Evolutionary conservation across 352 stramenopile species (phyloP).

Genomic region (Globisporangium paddicum): DNA sequence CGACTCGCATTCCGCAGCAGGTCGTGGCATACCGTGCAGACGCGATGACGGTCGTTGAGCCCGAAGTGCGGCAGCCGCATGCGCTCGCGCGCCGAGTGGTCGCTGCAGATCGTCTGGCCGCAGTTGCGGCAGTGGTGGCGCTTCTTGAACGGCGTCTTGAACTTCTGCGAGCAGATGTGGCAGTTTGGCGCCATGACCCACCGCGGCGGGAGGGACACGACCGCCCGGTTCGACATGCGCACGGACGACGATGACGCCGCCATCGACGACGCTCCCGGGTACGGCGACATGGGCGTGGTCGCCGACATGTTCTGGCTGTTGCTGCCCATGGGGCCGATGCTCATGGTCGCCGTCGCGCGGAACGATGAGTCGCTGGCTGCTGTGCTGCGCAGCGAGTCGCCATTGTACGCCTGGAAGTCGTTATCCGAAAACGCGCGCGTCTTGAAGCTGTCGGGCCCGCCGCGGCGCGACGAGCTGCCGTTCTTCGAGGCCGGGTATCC

Average conservation of each 20-base stretch:
- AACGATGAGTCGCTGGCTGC: constrained; percentile 8
- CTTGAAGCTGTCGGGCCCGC: constrained; percentile 30
- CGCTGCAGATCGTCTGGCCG: constrained; percentile 78
- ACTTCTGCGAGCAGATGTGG: constrained; percentile 84
- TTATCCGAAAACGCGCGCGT: constrained; percentile 63
- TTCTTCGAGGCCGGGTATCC: constrained; percentile 4
- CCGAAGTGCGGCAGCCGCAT: constrained; percentile 82
- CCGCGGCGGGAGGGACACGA: constrained; percentile 68
- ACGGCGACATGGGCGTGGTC: constrained; percentile 14
- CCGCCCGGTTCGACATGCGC: constrained; percentile 25
- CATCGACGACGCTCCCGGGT: constrained; percentile 29
- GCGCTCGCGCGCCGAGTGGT: constrained; percentile 79
- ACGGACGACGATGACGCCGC: constrained; percentile 8
- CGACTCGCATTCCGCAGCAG: constrained; percentile 51
- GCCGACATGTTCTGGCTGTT: not conserved
- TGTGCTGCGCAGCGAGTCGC: constrained; percentile 2
- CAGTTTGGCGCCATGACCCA: constrained; percentile 84
- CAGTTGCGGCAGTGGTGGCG: constrained; percentile 87
- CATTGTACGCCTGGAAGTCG: constrained; percentile 32
- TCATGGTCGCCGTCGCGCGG: constrained; percentile 27
- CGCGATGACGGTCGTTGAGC: constrained; percentile 69
- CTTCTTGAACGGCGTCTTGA: constrained; percentile 68
- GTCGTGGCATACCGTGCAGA: constrained; percentile 81
- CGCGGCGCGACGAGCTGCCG: not conserved
- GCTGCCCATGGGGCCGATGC: constrained; percentile 8